Base-by-base conservation (phyloP, 345 rosid genomes). In the Litchi chinensis region DNA sequence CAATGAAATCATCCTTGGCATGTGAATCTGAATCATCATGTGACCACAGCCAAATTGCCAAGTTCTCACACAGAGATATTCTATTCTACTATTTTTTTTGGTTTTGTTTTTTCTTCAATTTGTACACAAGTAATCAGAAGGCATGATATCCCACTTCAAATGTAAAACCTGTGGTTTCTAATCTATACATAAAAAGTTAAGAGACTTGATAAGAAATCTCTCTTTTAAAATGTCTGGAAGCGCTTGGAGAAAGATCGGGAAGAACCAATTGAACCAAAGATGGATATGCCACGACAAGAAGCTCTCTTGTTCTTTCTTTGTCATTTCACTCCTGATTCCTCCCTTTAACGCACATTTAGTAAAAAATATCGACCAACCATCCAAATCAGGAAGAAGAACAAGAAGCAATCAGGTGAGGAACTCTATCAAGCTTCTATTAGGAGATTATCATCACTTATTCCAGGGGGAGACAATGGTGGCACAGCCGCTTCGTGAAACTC, bases 381-480 rank as follows among this genome's bases (percentile, higher is more conserved):
- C 56, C 15, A 70, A 73, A 72, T 7, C 76, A 56, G 79, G 79
- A 83, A 65, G 66, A 76, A 60, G 82, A 75, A 83, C 79, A 76
- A 80, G 80, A 66, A 68, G 84, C 79, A 82, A 79, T 56, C 60
- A 40, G 50, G 76, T 70, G 46, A 62, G 52, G 43, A 48, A 71
- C 22, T 65, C 57, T 68, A 71, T 69, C 75, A 77, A 28, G 12
- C 81, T 81, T 79, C 89, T 56, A 71, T 46, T 37, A 75, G 37
- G 66, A 79, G 74, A 71, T 63, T 73, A 71, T 59, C 70, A 28
- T 66, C 80, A 63, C 86, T 86, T 60, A 80, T 79, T 68, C 89
- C 90, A 12, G 98, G 98, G 37, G 98, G 92, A 4, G 99, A 85
- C 65, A 80, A 69, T 16, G 97, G 99, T 66, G 98, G 99, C 77